phyloP scores from a whole-genome alignment of 1,284 basidiomycete genomes.

The Apiotrichum gamsii region DNA sequence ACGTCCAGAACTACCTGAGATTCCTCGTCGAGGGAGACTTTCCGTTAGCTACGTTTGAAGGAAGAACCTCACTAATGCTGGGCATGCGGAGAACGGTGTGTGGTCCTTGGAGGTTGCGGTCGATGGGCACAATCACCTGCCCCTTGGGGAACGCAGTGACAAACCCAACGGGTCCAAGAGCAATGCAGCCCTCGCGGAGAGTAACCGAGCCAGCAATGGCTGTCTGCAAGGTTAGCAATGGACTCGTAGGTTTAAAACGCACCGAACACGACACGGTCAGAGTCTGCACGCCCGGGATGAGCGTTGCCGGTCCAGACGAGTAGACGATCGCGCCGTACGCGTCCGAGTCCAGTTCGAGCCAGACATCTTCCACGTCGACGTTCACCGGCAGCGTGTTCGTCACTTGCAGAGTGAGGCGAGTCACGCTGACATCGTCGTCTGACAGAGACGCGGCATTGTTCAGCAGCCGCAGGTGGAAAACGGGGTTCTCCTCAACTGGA shows the following conservation, averaged over 20 bases:
- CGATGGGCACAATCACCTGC: constrained; percentile 12
- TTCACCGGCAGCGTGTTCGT: constrained; percentile 27
- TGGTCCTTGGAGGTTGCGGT: constrained; percentile 22
- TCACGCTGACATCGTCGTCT: constrained; percentile 25
- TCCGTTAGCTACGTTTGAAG: neutral
- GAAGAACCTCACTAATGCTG: constrained; percentile 22
- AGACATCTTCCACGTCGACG: constrained; percentile 25
- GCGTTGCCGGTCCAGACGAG: constrained; percentile 8
- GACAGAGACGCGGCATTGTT: constrained; percentile 15
- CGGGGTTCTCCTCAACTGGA: constrained; percentile 1
- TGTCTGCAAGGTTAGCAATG: constrained; percentile 17
- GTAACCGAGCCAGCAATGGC: constrained; percentile 25
- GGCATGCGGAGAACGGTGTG: constrained; percentile 32
- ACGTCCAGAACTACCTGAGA: constrained; percentile 30
- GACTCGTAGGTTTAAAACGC: constrained; percentile 7
- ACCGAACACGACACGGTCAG: constrained; percentile 31
- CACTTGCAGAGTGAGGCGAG: constrained; percentile 24
- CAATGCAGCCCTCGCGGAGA: constrained; percentile 17
- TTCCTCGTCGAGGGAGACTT: constrained; percentile 38
- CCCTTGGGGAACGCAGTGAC: constrained; percentile 11
- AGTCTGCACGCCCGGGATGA: constrained; percentile 34
- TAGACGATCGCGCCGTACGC: constrained; percentile 30
- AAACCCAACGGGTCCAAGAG: constrained; percentile 23
- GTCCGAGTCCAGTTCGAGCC: constrained; percentile 28
- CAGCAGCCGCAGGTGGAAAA: constrained; percentile 11